phyloP scores from a whole-genome alignment of 2,329 filamentous ascomycete species.

The Apiospora aurea region DNA sequence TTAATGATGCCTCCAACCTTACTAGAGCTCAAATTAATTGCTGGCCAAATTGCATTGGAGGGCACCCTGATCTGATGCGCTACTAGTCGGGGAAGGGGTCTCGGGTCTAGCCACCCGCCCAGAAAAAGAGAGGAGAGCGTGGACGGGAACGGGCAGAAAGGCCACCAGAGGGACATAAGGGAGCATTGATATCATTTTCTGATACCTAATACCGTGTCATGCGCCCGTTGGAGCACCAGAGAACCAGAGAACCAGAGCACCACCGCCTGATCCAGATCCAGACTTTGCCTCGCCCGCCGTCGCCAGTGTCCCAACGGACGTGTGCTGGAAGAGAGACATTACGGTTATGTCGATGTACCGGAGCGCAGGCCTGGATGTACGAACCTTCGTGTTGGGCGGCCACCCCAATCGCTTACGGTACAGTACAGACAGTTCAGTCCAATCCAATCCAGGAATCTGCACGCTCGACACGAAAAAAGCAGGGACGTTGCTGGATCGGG shows the following conservation, averaged over 20 bases:
- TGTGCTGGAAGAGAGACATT: not conserved
- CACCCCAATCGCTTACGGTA: not conserved
- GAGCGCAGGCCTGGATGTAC: not conserved
- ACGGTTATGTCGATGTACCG: not conserved
- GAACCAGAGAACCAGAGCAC: not conserved
- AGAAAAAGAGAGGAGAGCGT: not conserved
- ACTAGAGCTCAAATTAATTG: conserved; percentile 22
- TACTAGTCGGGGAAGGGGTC: conserved; percentile 22
- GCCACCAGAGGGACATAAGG: not conserved
- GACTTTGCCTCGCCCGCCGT: not conserved
- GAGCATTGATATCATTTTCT: conserved; percentile 18
- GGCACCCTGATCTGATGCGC: conserved; percentile 19
- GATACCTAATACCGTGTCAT: conserved; percentile 12
- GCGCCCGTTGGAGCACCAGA: conserved; percentile 1
- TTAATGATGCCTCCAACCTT: conserved; percentile 19
- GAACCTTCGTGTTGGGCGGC: conserved; percentile 14
- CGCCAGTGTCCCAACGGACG: not conserved
- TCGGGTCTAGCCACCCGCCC: conserved; percentile 1
- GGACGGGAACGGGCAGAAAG: not conserved
- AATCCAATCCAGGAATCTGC: not conserved
- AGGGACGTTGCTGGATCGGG: conserved; percentile 16
- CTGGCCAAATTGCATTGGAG: conserved; percentile 19
- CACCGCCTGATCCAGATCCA: conserved; percentile 3
- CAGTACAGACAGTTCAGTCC: too few species aligned
- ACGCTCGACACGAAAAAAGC: conserved; percentile 13